A percentile compares a stretch with the other conserved stretches of the same genome.
Evolutionary conservation across 768 basidiomycete species (phyloP).

Genomic region (Plicaturopsis crispa): DNA sequence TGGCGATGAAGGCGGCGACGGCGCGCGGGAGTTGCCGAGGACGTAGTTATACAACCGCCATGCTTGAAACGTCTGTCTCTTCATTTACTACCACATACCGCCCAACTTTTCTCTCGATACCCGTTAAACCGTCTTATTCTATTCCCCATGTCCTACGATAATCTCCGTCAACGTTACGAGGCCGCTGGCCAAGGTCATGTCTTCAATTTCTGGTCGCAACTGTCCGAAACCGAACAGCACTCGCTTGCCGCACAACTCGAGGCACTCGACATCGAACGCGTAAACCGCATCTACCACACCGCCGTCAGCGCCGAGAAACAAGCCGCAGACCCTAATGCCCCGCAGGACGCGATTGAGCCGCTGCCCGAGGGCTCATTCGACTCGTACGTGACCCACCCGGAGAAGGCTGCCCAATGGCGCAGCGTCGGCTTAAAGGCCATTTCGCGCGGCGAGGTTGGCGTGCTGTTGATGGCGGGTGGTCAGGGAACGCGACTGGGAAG

Average conservation of each 20-base stretch:
- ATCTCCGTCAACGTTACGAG: conserved; percentile 57
- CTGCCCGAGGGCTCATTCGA: conserved; percentile 73
- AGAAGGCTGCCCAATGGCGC: conserved; percentile 69
- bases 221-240: conserved; percentile 56
- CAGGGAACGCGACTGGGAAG: conserved; percentile 95
- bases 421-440: conserved; percentile 74
- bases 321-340: conserved; percentile 28
- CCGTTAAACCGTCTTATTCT: no score
- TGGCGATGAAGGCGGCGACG: no score
- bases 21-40: no score
- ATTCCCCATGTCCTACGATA: conserved; percentile 47
- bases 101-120: no score
- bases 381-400: conserved; percentile 43
- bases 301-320: conserved; percentile 63
- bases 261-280: conserved; percentile 79
- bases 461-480: conserved; percentile 95
- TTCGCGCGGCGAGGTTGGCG: conserved; percentile 79
- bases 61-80: no score
- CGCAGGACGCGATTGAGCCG: conserved; percentile 60
- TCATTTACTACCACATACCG: no score
- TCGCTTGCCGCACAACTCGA: conserved; percentile 67
- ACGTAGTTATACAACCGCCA: no score
- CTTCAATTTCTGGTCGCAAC: conserved; percentile 76
- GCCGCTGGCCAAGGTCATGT: conserved; percentile 85
- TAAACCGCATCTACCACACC: conserved; percentile 80